phyloP scores from a whole-genome alignment of 148 eudicot species.

The Rhododendron vialii region DNA sequence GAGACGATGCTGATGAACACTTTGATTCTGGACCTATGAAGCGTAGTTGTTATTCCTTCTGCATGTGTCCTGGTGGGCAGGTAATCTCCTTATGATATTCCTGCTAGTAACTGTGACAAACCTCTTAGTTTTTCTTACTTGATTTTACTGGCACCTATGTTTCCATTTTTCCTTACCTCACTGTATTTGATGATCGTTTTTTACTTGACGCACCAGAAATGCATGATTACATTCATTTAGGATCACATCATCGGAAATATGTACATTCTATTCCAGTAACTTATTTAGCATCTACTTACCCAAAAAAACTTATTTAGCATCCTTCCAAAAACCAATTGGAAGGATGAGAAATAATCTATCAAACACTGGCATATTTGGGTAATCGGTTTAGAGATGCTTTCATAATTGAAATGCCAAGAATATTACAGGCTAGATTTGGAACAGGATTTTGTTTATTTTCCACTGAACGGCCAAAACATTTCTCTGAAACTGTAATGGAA shows the following conservation, averaged over 20 bases:
- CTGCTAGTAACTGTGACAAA: background rate
- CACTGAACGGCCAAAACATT: background rate
- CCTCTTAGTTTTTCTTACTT: background rate
- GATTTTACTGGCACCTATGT: background rate
- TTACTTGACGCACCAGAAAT: background rate
- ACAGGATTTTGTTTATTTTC: background rate
- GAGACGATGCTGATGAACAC: constrained; percentile 22
- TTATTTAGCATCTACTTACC: background rate
- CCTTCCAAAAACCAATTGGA: background rate
- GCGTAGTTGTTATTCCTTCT: constrained; percentile 91
- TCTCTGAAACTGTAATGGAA: background rate
- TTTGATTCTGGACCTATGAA: constrained; percentile 21
- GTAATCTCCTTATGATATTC: constrained; percentile 26
- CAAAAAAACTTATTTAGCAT: background rate
- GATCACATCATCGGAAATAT: background rate
- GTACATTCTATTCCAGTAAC: background rate
- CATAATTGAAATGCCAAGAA: background rate
- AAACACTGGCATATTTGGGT: background rate
- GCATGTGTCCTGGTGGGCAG: constrained; percentile 99
- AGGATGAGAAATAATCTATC: background rate
- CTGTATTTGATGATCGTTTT: background rate
- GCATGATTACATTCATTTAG: background rate
- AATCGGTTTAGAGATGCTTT: background rate
- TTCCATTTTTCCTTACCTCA: background rate
- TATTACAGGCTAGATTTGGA: background rate